Evolutionary conservation across 345 rosid genomes (phyloP).

Genomic region (Nasturtium officinale): DNA sequence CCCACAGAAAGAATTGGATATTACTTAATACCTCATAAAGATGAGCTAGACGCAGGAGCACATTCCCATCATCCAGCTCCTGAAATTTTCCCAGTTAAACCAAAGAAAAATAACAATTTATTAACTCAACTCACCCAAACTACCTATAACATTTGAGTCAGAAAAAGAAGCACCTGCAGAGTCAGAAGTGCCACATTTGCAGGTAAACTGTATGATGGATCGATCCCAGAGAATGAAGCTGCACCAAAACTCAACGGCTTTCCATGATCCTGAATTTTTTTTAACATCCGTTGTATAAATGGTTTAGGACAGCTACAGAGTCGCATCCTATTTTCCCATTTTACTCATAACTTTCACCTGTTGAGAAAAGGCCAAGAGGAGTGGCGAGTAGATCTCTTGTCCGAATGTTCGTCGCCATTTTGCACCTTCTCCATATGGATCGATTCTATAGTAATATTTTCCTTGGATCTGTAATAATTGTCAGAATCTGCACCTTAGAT

Average conservation of each 20-base stretch:
- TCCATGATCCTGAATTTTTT: constrained; percentile 60
- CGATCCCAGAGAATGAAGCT: constrained; percentile 73
- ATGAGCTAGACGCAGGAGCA: constrained; percentile 89
- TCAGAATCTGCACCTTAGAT: constrained; percentile 25
- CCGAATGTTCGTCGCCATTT: constrained; percentile 93
- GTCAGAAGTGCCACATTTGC: constrained; percentile 81
- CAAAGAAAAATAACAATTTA: constrained; percentile 29
- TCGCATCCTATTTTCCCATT: constrained; percentile 1
- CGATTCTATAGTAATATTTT: constrained; percentile 83
- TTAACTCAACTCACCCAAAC: constrained; percentile 5
- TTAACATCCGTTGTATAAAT: constrained; percentile 4
- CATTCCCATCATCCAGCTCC: constrained; percentile 80
- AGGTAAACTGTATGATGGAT: constrained; percentile 76
- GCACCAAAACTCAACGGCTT: constrained; percentile 59
- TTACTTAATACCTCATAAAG: constrained; percentile 63
- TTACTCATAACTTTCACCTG: constrained; percentile 51
- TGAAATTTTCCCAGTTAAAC: constrained; percentile 37
- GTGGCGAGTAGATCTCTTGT: constrained; percentile 94
- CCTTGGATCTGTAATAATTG: constrained; percentile 72
- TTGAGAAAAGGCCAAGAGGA: constrained; percentile 78
- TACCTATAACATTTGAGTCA: constrained; percentile 8
- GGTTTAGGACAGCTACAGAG: constrained; percentile 7
- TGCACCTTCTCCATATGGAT: constrained; percentile 87
- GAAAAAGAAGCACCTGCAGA: constrained; percentile 61
- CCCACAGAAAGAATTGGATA: constrained; percentile 17